These are phyloP conservation scores for Exserohilum rostratum DNA, from an alignment of 2,329 filamentous ascomycete species.

Conservation along the genomic window DNA sequence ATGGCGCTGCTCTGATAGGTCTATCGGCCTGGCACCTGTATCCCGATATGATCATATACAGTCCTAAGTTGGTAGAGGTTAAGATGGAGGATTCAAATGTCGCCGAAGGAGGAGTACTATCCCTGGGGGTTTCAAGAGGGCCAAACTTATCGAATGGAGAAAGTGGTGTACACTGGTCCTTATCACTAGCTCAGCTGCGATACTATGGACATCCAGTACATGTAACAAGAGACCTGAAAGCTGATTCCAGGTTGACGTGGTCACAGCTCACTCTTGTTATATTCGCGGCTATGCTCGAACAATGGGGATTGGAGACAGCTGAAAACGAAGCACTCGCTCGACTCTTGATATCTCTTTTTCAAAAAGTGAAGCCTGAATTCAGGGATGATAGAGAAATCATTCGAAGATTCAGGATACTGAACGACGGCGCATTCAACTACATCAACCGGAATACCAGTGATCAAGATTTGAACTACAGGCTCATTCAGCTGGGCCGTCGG, in stretches of 20 bases:
- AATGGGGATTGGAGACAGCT: neutral
- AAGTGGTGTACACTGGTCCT: neutral
- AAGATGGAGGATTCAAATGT: neutral
- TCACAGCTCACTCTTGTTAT: neutral
- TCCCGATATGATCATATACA: conserved; percentile 15
- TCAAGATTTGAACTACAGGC: neutral
- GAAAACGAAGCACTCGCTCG: neutral
- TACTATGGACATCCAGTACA: neutral
- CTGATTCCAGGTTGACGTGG: neutral
- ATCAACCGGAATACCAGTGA: neutral
- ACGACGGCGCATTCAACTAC: neutral
- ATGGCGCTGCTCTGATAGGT: conserved; percentile 14
- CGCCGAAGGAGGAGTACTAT: neutral
- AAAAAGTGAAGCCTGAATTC: too few relatives aligned
- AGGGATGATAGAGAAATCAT: too few relatives aligned
- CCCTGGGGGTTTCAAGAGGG: neutral
- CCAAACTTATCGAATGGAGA: neutral
- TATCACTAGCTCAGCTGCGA: neutral
- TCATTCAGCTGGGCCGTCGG: neutral
- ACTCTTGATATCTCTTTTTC: neutral
- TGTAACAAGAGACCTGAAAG: neutral
- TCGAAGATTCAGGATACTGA: neutral
- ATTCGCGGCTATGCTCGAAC: neutral
- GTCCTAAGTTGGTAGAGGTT: neutral
- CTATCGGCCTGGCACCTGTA: conserved; percentile 25